phyloP scores from a whole-genome alignment of 371 early-diverging fungal genomes.

The Actinomortierella ambigua region DNA sequence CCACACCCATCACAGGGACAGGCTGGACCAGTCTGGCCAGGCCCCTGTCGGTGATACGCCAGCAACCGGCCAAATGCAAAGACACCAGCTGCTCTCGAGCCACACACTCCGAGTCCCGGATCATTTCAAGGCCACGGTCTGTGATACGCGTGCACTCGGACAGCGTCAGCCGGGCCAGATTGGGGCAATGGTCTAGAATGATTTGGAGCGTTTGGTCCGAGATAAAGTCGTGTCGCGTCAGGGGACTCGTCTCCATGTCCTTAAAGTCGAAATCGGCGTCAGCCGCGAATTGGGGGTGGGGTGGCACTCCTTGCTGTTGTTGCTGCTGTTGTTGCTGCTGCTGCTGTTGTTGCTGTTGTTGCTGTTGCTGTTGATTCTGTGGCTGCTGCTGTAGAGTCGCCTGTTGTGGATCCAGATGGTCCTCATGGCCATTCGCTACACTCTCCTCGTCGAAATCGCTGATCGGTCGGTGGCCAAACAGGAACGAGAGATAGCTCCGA shows the following conservation, averaged over 20 bases:
- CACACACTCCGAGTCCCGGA: conserved; percentile 23
- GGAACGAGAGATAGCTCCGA: too few species aligned
- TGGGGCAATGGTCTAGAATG: conserved; percentile 29
- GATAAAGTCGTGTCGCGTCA: conserved; percentile 20
- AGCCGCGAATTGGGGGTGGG: neutral
- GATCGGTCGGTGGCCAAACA: too few species aligned
- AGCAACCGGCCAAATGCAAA: conserved; percentile 39
- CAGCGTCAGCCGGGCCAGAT: conserved; percentile 30
- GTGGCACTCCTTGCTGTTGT: conserved; percentile 6
- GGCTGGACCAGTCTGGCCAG: conserved; percentile 15
- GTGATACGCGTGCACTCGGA: conserved; percentile 43
- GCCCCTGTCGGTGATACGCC: conserved; percentile 43
- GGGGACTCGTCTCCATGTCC: too few species aligned
- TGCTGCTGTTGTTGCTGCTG: neutral
- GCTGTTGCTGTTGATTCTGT: neutral
- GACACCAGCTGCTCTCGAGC: conserved; percentile 20
- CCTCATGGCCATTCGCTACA: too few species aligned
- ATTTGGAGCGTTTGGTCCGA: conserved; percentile 25
- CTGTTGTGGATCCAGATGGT: neutral
- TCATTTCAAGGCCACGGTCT: conserved; percentile 19
- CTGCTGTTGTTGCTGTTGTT: conserved; percentile 7
- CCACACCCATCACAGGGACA: too few species aligned
- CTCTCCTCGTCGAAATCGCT: too few species aligned
- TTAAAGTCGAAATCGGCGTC: conserved; percentile 1
- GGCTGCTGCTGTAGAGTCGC: neutral